Conservation (phyloP, 805 yeast genomes). For the Pichia paraexigua region DNA sequence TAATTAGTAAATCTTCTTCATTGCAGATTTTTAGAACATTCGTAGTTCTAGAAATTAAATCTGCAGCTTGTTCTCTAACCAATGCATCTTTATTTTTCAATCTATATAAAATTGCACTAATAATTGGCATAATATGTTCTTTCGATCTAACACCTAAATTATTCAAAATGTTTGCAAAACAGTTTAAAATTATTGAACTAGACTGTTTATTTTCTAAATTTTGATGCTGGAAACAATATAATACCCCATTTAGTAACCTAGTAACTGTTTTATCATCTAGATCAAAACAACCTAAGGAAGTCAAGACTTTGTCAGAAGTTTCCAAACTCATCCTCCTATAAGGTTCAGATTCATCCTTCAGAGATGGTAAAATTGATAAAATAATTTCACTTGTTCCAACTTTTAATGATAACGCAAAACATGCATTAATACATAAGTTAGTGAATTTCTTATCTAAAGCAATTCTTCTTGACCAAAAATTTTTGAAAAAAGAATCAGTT, state of each 20-base stretch:
- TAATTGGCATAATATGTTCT: slow-evolving; percentile 66
- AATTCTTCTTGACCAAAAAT: slow-evolving; percentile 76
- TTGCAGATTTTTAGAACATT: slow-evolving; percentile 59
- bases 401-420: slow-evolving; percentile 56
- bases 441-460: slow-evolving; percentile 60
- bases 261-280: slow-evolving; percentile 53
- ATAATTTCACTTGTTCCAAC: slow-evolving; percentile 59
- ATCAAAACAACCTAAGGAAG: slow-evolving; percentile 46
- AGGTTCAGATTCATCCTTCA: slow-evolving; percentile 80
- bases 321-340: slow-evolving; percentile 74
- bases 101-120: slow-evolving; percentile 64
- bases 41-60: slow-evolving; percentile 57
- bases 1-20: slow-evolving; percentile 53
- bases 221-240: slow-evolving; percentile 79
- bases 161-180: slow-evolving; percentile 54
- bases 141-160: slow-evolving; percentile 57
- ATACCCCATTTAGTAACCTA: slow-evolving; percentile 67
- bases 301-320: slow-evolving; percentile 50
- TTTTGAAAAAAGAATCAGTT: slow-evolving; percentile 52
- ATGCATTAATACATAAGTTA: slow-evolving; percentile 62
- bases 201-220: slow-evolving; percentile 36
- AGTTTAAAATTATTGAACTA: slow-evolving; percentile 39
- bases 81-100: slow-evolving; percentile 63
- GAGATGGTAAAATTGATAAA: slow-evolving; percentile 43
- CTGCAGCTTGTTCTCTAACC: slow-evolving; percentile 79